phyloP scores from a whole-genome alignment of 2,329 filamentous ascomycete species.

The Colletotrichum lindemuthianum region DNA sequence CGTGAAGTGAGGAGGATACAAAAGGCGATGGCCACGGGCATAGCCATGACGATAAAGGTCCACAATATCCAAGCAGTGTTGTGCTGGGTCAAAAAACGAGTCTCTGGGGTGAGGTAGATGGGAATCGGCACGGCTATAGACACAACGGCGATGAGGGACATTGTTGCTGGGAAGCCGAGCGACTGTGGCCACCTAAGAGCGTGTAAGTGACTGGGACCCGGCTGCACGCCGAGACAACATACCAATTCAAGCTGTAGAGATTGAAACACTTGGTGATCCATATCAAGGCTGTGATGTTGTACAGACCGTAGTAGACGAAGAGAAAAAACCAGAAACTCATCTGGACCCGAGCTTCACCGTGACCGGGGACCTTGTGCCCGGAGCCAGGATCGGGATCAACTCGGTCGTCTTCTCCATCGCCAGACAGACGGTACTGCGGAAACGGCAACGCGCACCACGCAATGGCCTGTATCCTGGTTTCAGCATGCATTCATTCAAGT shows the following conservation, averaged over 20 bases:
- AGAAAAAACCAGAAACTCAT: conserved; percentile 80
- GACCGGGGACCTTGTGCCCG: conserved; percentile 63
- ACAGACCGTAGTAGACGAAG: conserved; percentile 75
- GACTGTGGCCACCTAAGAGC: conserved; percentile 66
- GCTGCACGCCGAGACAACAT: conserved; percentile 2
- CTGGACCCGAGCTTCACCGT: conserved; percentile 70
- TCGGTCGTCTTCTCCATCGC: conserved; percentile 51
- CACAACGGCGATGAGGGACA: conserved; percentile 68
- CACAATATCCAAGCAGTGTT: conserved; percentile 77
- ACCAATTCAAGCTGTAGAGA: conserved; percentile 76
- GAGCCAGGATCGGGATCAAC: conserved; percentile 40
- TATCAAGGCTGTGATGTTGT: conserved; percentile 73
- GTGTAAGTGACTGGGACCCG: conserved; percentile 2
- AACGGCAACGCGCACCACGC: conserved; percentile 74
- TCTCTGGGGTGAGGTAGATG: conserved; percentile 64
- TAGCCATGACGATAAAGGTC: conserved; percentile 76
- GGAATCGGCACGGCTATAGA: conserved; percentile 69
- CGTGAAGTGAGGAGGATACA: conserved; percentile 71
- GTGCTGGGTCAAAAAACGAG: conserved; percentile 65
- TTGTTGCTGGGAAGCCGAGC: conserved; percentile 72
- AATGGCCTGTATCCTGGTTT: conserved; percentile 57
- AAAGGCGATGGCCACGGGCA: conserved; percentile 74
- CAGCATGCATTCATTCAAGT: conserved; percentile 27
- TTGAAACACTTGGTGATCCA: conserved; percentile 81
- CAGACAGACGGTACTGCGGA: conserved; percentile 67